A percentile compares a stretch with the other conserved stretches of the same genome.
These are phyloP conservation scores for Hippophae tibetana DNA, from an alignment of 306 rosid species.

Conservation along the genomic window DNA sequence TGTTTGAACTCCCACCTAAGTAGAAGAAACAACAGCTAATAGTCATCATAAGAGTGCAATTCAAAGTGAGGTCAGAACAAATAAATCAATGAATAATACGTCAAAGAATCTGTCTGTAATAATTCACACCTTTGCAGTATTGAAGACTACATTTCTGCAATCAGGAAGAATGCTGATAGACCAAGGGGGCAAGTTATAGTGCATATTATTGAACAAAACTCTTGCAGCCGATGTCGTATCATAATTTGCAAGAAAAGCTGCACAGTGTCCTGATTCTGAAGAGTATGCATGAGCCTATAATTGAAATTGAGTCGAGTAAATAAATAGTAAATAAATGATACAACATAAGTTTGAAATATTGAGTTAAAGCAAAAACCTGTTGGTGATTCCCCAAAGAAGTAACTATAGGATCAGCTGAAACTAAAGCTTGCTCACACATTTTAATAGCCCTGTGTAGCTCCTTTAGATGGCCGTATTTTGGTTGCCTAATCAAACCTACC, in stretches of 20 bases:
- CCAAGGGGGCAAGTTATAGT: slow-evolving; percentile 96
- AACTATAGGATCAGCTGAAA: slow-evolving; percentile 78
- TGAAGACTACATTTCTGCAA: slow-evolving; percentile 82
- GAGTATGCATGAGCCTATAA: slow-evolving; percentile 75
- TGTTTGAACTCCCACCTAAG: slow-evolving; percentile 96
- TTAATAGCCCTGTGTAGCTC: slow-evolving; percentile 84
- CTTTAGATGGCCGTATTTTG: slow-evolving; percentile 92
- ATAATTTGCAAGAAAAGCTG: slow-evolving; percentile 85
- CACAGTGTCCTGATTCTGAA: slow-evolving; percentile 73
- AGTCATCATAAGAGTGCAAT: slow-evolving; percentile 2
- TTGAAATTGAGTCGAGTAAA: slow-evolving; percentile 21
- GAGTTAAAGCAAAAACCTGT: slow-evolving; percentile 46
- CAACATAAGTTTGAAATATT: slow-evolving; percentile 1
- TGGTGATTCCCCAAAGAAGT: slow-evolving; percentile 80
- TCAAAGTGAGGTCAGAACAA: slow-evolving; percentile 4
- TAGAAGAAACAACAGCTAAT: slow-evolving; percentile 11
- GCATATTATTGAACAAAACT: slow-evolving; percentile 97
- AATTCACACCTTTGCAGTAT: slow-evolving; percentile 77
- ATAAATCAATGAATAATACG: neutral
- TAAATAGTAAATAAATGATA: slow-evolving; percentile 16
- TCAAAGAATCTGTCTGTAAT: slow-evolving; percentile 2
- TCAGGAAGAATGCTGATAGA: slow-evolving; percentile 94
- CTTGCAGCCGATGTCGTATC: slow-evolving; percentile 62
- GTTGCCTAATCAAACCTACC: slow-evolving; percentile 86
- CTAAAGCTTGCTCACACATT: slow-evolving; percentile 71